Evolutionary conservation across 2,329 filamentous ascomycete species (phyloP).

Genomic region (Colletotrichum plurivorum): DNA sequence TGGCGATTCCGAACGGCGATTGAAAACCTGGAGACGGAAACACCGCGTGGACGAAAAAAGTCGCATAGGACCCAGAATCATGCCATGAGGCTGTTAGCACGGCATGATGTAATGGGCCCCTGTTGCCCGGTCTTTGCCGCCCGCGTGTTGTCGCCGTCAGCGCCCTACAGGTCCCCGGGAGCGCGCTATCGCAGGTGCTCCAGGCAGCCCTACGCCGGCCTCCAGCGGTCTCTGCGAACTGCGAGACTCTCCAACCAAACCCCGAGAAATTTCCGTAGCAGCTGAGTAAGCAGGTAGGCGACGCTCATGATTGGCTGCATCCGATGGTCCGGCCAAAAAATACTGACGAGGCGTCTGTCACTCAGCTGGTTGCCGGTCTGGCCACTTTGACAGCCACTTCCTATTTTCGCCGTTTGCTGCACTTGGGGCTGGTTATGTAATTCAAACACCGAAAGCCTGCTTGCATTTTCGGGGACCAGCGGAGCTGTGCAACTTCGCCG

Average conservation of each 20-base stretch:
- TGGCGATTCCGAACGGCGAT: conserved; percentile 32
- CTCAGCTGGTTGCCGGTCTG: conserved; percentile 19
- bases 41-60: conserved; percentile 29
- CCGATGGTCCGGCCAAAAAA: background rate
- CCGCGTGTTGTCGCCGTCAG: conserved; percentile 13
- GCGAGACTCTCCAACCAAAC: conserved; percentile 38
- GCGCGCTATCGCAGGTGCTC: conserved; percentile 6
- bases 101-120: conserved; percentile 40
- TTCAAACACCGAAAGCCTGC: conserved; percentile 38
- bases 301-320: conserved; percentile 18
- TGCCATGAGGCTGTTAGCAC: conserved; percentile 36
- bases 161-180: conserved; percentile 9
- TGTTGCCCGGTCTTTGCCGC: conserved; percentile 36
- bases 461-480: background rate
- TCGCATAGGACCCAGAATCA: conserved; percentile 33
- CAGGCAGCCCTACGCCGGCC: conserved; percentile 3
- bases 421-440: conserved; percentile 16
- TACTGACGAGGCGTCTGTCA: conserved; percentile 12
- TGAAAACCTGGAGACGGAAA: conserved; percentile 21
- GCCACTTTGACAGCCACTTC: conserved; percentile 26
- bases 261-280: conserved; percentile 50
- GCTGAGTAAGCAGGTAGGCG: conserved; percentile 17
- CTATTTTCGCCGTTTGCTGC: conserved; percentile 41
- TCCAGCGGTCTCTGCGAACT: conserved; percentile 33
- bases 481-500: conserved; percentile 10